Base-by-base conservation (phyloP, 352 stramenopile species). In the Blastocystis sp. region DNA sequence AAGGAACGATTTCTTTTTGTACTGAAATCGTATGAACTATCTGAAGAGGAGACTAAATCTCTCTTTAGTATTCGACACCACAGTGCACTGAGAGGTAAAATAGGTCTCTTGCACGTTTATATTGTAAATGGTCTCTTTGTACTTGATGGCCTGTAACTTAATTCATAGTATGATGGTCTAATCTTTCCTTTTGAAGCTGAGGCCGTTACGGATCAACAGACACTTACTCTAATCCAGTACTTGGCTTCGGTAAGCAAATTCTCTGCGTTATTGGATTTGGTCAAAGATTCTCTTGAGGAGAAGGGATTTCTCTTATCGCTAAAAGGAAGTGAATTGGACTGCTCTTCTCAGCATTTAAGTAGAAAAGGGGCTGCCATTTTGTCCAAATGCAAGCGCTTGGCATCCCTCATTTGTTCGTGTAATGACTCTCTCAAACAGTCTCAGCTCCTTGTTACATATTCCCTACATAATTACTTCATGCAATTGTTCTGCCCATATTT, bases 1-100 rank as follows among this genome's bases (percentile, higher is more conserved):
- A 21, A 59, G 24, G 21, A 39, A 21, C 42, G 69, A 42, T 24
- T 80, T 0, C 21, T 80, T n/a, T 80, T 35, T 59, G 12, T 59
- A 11, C 9, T 58, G n/a, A 12, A 59, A 21, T 37, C 21, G 11
- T 80, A 80, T 49, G 35, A 32, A 7, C 59, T 80, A 63, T 24
- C 32, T 1, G 37, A 39, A 29, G 42, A 59, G 16, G 69, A 80
- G 24, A 52, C 46, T 16, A 37, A 59, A 27, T 49, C 21, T 24
- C 69, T 80, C 43, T 61, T 80, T 80, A 24, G 35, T n/a, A 63
- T 61, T 35, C 59, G 14, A 5, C 59, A 43, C 11, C 59, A 32
- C 59, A 5, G 27, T 61, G 5, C 54, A 7, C 9, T 46, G 39
- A 46, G 9, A 46, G 9, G 39, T 46, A 46, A 46, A 46, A 12